phyloP scores from a whole-genome alignment of 306 rosid species.

The Inga leiocalycina region DNA sequence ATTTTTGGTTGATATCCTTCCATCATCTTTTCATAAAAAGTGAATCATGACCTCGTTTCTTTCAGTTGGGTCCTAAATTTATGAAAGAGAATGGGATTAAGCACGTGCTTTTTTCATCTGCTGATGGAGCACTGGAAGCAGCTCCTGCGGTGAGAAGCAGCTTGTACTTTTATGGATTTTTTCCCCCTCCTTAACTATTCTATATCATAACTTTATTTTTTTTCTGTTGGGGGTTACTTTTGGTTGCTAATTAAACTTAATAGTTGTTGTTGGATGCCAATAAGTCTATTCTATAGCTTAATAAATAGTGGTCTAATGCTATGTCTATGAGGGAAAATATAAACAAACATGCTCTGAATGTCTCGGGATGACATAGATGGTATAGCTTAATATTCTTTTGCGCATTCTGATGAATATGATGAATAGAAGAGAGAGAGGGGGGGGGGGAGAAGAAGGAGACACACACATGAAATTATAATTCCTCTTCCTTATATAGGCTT shows the following conservation, averaged over 20 bases:
- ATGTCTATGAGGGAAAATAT: neutral
- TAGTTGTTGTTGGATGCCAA: neutral
- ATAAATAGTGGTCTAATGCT: slow-evolving; percentile 23
- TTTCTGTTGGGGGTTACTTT: neutral
- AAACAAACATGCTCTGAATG: slow-evolving; percentile 10
- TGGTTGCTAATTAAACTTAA: neutral
- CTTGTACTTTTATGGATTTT: slow-evolving; percentile 14
- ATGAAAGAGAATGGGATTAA: slow-evolving; percentile 78
- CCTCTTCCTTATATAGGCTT: too few relatives aligned
- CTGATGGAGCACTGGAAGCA: slow-evolving; percentile 98
- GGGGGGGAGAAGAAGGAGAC: too few relatives aligned
- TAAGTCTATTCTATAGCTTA: slow-evolving; percentile 17
- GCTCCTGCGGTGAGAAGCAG: slow-evolving; percentile 84
- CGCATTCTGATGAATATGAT: neutral
- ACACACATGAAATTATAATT: too few relatives aligned
- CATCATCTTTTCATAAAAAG: neutral
- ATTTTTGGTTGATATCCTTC: neutral
- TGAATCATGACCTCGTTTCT: slow-evolving; percentile 25
- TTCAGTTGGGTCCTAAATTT: slow-evolving; percentile 91
- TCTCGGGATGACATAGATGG: slow-evolving; percentile 12
- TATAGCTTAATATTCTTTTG: slow-evolving; percentile 15
- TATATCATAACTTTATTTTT: neutral
- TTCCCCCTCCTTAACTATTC: neutral
- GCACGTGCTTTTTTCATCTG: slow-evolving; percentile 84
- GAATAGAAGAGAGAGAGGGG: too few relatives aligned